phyloP scores from a whole-genome alignment of 768 basidiomycete species.

The Agaricus sinodeliciosus region DNA sequence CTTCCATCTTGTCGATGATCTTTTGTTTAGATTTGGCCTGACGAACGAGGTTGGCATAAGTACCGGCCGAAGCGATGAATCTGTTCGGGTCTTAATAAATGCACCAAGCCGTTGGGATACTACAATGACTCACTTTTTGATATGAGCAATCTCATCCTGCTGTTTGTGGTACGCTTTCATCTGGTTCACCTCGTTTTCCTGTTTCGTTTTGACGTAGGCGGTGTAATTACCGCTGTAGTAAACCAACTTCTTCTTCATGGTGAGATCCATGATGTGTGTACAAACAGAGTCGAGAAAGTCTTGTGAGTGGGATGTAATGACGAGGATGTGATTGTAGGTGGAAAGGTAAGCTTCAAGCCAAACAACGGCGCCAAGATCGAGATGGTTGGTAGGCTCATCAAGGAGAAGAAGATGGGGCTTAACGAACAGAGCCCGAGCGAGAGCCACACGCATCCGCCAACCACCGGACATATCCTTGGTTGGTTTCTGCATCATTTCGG shows the following conservation, averaged over 20 bases:
- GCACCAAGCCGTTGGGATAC: neutral
- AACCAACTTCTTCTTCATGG: constrained; percentile 83
- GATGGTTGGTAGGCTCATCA: constrained; percentile 89
- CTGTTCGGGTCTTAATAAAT: constrained; percentile 28
- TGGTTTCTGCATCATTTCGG: constrained; percentile 89
- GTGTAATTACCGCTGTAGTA: constrained; percentile 97
- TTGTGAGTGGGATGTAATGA: constrained; percentile 97
- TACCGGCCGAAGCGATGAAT: constrained; percentile 99
- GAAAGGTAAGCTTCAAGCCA: constrained; percentile 98
- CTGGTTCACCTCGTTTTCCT: constrained; percentile 98
- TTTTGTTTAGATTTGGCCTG: constrained; percentile 99
- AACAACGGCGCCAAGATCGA: constrained; percentile 96
- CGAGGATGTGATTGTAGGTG: constrained; percentile 97
- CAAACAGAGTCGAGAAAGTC: constrained; percentile 99
- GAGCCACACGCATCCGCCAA: constrained; percentile 98
- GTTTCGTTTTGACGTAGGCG: constrained; percentile 93
- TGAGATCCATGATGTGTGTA: constrained; percentile 97
- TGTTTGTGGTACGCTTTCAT: constrained; percentile 99
- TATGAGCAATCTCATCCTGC: constrained; percentile 97
- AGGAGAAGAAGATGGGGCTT: constrained; percentile 94
- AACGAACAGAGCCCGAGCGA: constrained; percentile 92
- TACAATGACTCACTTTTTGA: constrained; percentile 72
- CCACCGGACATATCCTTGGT: constrained; percentile 99
- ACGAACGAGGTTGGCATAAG: constrained; percentile 96
- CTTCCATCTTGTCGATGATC: constrained; percentile 99